Conservation (phyloP, 1,284 basidiomycete species). For the Gymnopus androsaceus region DNA sequence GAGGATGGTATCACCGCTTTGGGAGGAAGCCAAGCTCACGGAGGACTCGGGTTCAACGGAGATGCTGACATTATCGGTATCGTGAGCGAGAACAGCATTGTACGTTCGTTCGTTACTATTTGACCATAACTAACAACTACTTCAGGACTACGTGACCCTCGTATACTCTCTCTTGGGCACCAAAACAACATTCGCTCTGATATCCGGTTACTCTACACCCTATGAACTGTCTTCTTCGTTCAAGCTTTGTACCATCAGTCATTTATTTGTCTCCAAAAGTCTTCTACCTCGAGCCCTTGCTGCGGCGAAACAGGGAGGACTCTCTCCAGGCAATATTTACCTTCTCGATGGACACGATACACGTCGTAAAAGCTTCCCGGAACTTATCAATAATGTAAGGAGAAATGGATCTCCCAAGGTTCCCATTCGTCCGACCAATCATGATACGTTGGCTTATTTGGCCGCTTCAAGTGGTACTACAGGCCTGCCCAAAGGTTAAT, state of each 20-base stretch:
- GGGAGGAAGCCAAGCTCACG: constrained; percentile 41
- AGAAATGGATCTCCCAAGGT: constrained; percentile 41
- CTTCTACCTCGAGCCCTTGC: constrained; percentile 50
- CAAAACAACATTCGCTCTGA: constrained; percentile 60
- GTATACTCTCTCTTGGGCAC: constrained; percentile 56
- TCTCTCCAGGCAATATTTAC: constrained; percentile 34
- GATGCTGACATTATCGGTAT: constrained; percentile 64
- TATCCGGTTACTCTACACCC: constrained; percentile 66
- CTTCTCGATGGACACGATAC: constrained; percentile 11
- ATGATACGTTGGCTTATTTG: constrained; percentile 67
- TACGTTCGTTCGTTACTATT: constrained; percentile 28
- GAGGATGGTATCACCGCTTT: constrained; percentile 61
- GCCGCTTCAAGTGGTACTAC: constrained; percentile 79
- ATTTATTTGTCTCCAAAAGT: constrained; percentile 61
- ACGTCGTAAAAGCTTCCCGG: constrained; percentile 4
- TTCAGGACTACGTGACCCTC: constrained; percentile 62
- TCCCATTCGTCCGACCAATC: constrained; percentile 46
- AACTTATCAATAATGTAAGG: constrained; percentile 33
- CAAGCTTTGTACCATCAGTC: constrained; percentile 52
- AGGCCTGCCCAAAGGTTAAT: constrained; percentile 71
- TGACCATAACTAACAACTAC: background rate
- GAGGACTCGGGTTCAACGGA: constrained; percentile 58
- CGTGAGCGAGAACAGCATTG: constrained; percentile 69
- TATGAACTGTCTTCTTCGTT: constrained; percentile 66
- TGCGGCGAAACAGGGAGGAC: constrained; percentile 51